Percentiles rank a stretch among this genome's conserved stretches.
Evolutionary conservation across 345 rosid genomes (phyloP).

Genomic region (Hirschfeldia incana): DNA sequence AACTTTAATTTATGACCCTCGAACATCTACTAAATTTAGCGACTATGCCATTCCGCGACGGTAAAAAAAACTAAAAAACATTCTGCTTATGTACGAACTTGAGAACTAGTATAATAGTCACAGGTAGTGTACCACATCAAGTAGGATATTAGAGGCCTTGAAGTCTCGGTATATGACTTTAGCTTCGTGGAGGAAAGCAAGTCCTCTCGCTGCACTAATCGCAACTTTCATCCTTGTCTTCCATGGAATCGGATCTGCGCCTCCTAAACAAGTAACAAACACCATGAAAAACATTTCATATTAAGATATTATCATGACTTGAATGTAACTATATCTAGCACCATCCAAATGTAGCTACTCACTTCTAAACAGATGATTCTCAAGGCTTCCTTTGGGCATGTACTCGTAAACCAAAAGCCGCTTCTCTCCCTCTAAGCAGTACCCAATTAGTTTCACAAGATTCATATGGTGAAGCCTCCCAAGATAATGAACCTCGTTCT

Average conservation of each 20-base stretch:
- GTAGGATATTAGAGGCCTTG: slow-evolving; percentile 77
- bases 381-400: slow-evolving; percentile 61
- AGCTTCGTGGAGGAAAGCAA: slow-evolving; percentile 68
- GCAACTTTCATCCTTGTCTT: slow-evolving; percentile 67
- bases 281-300: not conserved
- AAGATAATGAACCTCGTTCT: slow-evolving; percentile 82
- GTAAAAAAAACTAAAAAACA: not conserved
- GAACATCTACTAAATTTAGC: too few relatives aligned
- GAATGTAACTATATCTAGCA: slow-evolving; percentile 4
- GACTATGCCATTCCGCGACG: too few relatives aligned
- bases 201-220: slow-evolving; percentile 72
- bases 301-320: not conserved
- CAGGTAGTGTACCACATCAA: slow-evolving; percentile 59
- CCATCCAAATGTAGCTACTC: slow-evolving; percentile 27
- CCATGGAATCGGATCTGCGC: slow-evolving; percentile 64
- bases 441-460: slow-evolving; percentile 84
- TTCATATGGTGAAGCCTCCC: slow-evolving; percentile 75
- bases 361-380: slow-evolving; percentile 90
- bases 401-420: slow-evolving; percentile 59
- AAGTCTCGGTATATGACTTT: slow-evolving; percentile 83
- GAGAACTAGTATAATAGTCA: not conserved
- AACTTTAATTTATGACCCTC: too few relatives aligned
- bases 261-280: slow-evolving; percentile 37
- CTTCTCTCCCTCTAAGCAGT: slow-evolving; percentile 64
- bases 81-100: not conserved